phyloP scores from a whole-genome alignment of 2,329 filamentous ascomycete genomes.

The Emergomyces orientalis region DNA sequence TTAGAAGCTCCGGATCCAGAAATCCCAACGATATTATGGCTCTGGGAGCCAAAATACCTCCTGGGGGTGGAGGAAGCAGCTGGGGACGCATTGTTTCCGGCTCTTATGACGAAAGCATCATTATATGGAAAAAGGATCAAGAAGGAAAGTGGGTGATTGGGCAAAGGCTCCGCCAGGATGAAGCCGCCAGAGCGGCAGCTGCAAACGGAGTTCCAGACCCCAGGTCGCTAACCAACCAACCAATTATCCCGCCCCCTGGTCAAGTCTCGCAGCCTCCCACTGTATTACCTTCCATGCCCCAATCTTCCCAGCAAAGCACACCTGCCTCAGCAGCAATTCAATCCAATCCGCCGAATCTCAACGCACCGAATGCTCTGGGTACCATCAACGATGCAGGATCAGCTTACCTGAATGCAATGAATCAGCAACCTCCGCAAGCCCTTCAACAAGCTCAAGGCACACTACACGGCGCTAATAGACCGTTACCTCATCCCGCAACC shows the following conservation, averaged over 20 bases:
- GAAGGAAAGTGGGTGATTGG: constrained; percentile 76
- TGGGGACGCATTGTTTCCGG: constrained; percentile 96
- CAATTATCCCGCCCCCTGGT: constrained; percentile 16
- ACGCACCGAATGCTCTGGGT: not conserved
- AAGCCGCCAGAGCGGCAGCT: constrained; percentile 36
- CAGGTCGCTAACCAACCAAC: constrained; percentile 16
- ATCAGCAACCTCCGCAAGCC: not conserved
- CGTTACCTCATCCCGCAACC: constrained; percentile 24
- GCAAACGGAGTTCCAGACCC: constrained; percentile 3
- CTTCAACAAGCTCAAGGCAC: constrained; percentile 2
- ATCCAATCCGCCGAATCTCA: not conserved
- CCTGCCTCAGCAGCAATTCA: constrained; percentile 27
- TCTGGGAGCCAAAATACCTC: constrained; percentile 76
- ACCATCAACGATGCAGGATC: not conserved
- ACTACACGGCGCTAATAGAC: constrained; percentile 21
- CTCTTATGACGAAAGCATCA: constrained; percentile 90
- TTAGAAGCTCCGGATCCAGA: constrained; percentile 61
- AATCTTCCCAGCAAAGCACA: constrained; percentile 4
- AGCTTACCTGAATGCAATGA: not conserved
- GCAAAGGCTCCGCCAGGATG: constrained; percentile 60
- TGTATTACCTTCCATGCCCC: constrained; percentile 6
- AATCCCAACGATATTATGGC: constrained; percentile 64
- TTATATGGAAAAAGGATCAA: constrained; percentile 83
- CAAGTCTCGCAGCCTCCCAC: not conserved
- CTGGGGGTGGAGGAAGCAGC: constrained; percentile 77